Percentiles rank a stretch among this genome's conserved stretches.
phyloP scores from a whole-genome alignment of 108 stramenopile genomes.

The Phaeodactylum tricornutum region DNA sequence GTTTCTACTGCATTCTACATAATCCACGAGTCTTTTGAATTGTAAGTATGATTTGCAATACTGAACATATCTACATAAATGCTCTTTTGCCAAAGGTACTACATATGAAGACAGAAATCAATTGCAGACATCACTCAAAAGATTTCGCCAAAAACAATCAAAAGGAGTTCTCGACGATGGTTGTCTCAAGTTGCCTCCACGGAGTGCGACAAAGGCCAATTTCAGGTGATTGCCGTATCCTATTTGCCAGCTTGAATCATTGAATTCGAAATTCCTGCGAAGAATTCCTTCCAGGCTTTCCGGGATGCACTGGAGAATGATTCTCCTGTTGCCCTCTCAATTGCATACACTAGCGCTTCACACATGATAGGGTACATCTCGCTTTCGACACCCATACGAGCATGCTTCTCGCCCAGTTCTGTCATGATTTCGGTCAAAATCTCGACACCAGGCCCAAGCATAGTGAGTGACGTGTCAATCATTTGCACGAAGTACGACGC shows the following conservation, averaged over 20 bases:
- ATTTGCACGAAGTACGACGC: conserved; percentile 19
- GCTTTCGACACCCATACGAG: conserved; percentile 25
- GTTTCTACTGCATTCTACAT: no score
- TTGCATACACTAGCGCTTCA: conserved; percentile 20
- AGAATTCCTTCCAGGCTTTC: conserved; percentile 23
- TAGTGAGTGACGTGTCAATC: conserved; percentile 21
- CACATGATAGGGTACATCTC: conserved; percentile 33
- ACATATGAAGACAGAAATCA: no score
- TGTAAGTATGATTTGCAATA: no score
- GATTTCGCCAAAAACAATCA: no score
- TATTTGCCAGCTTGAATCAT: conserved; percentile 26
- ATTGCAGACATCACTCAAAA: no score
- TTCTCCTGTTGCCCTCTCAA: conserved; percentile 23
- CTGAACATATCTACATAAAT: no score
- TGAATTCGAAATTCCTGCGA: conserved; percentile 13
- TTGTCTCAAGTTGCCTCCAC: no score
- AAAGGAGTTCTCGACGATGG: no score
- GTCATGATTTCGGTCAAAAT: conserved; percentile 30
- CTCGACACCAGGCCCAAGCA: conserved; percentile 25
- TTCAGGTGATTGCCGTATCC: no score
- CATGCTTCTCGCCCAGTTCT: conserved; percentile 30
- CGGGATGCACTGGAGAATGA: conserved; percentile 20
- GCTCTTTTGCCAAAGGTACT: no score
- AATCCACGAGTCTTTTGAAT: no score
- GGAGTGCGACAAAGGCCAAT: no score